Conservation (phyloP, 257 asterid genomes). For the Nemophila menziesii region DNA sequence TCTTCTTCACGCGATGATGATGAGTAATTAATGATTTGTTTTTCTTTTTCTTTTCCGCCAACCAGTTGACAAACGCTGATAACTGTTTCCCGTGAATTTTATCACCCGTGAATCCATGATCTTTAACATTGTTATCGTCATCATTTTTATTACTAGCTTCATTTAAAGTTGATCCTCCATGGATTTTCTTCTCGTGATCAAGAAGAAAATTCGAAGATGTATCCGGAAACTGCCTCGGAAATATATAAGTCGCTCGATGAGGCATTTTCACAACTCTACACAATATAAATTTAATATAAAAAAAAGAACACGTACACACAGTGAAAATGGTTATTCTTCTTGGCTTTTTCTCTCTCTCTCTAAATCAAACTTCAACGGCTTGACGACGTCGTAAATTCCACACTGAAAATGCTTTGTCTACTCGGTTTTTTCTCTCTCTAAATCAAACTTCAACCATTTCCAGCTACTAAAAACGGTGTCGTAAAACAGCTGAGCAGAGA, state of each 20-base stretch:
- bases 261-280: slow-evolving; percentile 49
- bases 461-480: neutral
- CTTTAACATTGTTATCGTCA: slow-evolving; percentile 4
- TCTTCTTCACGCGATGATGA: slow-evolving; percentile 35
- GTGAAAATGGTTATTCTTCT: slow-evolving; percentile 2
- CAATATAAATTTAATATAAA: no score
- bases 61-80: slow-evolving; percentile 48
- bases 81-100: slow-evolving; percentile 65
- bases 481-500: neutral
- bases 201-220: slow-evolving; percentile 33
- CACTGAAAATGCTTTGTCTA: slow-evolving; percentile 3
- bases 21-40: slow-evolving; percentile 19
- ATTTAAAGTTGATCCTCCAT: slow-evolving; percentile 10
- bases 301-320: slow-evolving; percentile 4
- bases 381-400: slow-evolving; percentile 5
- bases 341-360: slow-evolving; percentile 2
- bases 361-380: slow-evolving; percentile 6
- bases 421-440: neutral
- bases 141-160: slow-evolving; percentile 6
- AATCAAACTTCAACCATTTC: slow-evolving; percentile 6
- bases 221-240: slow-evolving; percentile 80
- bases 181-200: slow-evolving; percentile 64
- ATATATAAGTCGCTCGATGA: slow-evolving; percentile 81
- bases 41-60: slow-evolving; percentile 43
- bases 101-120: slow-evolving; percentile 42